Percentiles rank a stretch among this genome's conserved stretches.
phyloP scores from a whole-genome alignment of 331 rosid genomes.

The Quercus lobata region DNA sequence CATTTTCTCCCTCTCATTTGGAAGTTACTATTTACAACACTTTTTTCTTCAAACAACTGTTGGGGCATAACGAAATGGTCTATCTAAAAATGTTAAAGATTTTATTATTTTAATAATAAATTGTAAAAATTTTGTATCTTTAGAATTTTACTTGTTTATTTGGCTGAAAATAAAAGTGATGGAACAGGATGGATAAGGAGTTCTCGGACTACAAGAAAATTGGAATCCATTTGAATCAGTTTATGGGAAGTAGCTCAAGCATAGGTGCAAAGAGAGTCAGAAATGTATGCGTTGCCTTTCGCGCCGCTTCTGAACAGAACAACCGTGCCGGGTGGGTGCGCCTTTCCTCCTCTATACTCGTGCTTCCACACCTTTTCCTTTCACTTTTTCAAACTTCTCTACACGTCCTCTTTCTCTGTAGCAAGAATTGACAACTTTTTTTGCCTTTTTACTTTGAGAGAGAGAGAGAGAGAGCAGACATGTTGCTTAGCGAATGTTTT shows the following conservation, averaged over 20 bases:
- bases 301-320: conserved; percentile 72
- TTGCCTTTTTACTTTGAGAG: background rate
- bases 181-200: conserved; percentile 63
- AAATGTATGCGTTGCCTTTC: conserved; percentile 87
- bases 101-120: no score
- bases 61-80: no score
- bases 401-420: background rate
- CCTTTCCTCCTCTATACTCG: background rate
- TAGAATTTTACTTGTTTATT: background rate
- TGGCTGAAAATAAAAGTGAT: background rate
- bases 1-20: no score
- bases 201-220: conserved; percentile 68
- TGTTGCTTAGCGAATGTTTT: background rate
- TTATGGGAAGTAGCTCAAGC: conserved; percentile 93
- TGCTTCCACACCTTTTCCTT: background rate
- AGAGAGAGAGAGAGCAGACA: background rate
- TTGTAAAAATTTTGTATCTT: no score
- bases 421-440: background rate
- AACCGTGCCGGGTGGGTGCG: conserved; percentile 62
- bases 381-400: background rate
- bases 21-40: background rate
- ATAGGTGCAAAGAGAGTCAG: conserved; percentile 91
- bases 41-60: no score
- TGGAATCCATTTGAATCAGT: conserved; percentile 89
- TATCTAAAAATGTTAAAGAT: no score